Conservation (phyloP, 192 early-diverging fungal species). For the Cetraspora pellucida region DNA sequence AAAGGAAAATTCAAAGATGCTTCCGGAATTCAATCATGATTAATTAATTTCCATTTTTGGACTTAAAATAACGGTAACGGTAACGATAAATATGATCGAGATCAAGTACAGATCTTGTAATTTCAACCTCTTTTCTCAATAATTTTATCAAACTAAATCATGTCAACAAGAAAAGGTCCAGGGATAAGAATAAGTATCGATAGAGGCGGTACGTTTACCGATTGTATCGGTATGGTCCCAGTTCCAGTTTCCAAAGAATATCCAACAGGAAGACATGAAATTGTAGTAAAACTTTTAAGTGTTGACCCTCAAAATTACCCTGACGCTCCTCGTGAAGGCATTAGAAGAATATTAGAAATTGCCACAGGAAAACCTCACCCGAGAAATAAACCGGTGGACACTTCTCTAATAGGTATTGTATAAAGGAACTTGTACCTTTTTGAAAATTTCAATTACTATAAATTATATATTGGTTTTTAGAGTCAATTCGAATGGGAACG, state of each 20-base stretch:
- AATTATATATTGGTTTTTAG: conserved; percentile 26
- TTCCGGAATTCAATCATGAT: no score
- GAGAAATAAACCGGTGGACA: conserved; percentile 71
- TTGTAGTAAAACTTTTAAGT: conserved; percentile 89
- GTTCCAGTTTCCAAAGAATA: conserved; percentile 50
- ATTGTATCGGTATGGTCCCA: conserved; percentile 82
- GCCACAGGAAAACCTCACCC: conserved; percentile 72
- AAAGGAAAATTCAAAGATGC: no score
- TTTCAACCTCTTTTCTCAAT: no score
- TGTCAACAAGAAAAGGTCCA: background rate
- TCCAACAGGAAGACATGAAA: conserved; percentile 54
- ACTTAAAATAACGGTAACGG: no score
- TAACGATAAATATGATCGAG: no score
- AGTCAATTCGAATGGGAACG: conserved; percentile 92
- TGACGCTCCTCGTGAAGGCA: conserved; percentile 95
- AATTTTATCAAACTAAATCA: background rate
- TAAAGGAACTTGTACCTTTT: background rate
- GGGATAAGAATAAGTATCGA: conserved; percentile 76
- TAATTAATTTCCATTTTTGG: no score
- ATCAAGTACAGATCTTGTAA: no score
- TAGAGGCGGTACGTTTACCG: conserved; percentile 96
- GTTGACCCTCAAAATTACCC: conserved; percentile 89
- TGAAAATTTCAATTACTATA: background rate
- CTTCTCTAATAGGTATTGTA: conserved; percentile 61
- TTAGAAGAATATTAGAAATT: conserved; percentile 81